Conservation (phyloP, 164 flowering plant species). For the Vitis cinerea region DNA sequence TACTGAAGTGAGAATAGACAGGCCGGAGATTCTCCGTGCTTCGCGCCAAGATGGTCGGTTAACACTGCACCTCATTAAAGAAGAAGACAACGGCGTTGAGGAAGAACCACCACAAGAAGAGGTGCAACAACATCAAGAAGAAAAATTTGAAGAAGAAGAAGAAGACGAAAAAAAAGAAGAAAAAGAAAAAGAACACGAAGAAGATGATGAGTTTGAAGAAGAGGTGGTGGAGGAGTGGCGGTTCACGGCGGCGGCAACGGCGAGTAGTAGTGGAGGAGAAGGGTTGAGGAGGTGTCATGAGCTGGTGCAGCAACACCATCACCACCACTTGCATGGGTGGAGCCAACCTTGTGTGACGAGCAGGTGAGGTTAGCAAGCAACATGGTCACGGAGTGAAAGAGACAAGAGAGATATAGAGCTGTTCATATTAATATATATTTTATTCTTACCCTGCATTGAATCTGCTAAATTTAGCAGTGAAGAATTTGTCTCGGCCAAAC, state of each 20-base stretch:
- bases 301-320: constrained; percentile 15
- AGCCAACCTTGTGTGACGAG: constrained; percentile 21
- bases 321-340: constrained; percentile 22
- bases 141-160: constrained; percentile 9
- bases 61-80: constrained; percentile 41
- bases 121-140: constrained; percentile 6
- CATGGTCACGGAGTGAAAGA: neutral
- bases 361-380: neutral
- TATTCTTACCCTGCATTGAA: too few species aligned
- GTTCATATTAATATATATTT: neutral
- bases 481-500: too few species aligned
- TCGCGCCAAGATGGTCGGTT: constrained; percentile 51
- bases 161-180: constrained; percentile 9
- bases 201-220: neutral
- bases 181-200: constrained; percentile 7
- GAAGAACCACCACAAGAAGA: constrained; percentile 18
- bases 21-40: constrained; percentile 48
- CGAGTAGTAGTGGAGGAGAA: constrained; percentile 10
- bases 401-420: neutral
- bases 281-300: constrained; percentile 30
- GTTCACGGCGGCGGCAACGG: constrained; percentile 13
- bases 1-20: constrained; percentile 34
- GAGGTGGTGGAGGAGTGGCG: constrained; percentile 10
- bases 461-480: too few species aligned
- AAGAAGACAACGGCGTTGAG: neutral